Evolutionary conservation across 805 yeast genomes (phyloP).

Genomic region (Deakozyma indianensis): DNA sequence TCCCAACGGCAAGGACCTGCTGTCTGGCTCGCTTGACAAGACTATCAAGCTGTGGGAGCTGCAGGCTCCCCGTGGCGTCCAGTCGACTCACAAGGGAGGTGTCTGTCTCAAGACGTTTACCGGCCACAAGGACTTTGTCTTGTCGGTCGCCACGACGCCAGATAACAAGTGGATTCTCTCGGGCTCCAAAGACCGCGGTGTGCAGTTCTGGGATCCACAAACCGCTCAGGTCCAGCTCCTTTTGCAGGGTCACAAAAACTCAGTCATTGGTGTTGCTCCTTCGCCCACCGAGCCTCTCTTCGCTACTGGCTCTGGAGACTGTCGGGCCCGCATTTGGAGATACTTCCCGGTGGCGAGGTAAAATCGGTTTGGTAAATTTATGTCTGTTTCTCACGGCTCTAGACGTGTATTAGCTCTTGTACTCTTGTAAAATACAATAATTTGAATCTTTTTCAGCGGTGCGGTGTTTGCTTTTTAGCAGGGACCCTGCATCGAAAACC

Average conservation of each 20-base stretch:
- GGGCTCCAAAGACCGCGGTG: slow-evolving; percentile 95
- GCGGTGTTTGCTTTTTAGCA: too few species aligned
- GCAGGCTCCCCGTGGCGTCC: slow-evolving; percentile 32
- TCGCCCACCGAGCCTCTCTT: slow-evolving; percentile 77
- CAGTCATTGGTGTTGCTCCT: slow-evolving; percentile 89
- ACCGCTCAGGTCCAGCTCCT: slow-evolving; percentile 85
- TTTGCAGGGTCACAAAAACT: slow-evolving; percentile 94
- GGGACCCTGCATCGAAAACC: too few species aligned
- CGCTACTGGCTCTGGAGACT: slow-evolving; percentile 97
- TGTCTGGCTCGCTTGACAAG: slow-evolving; percentile 89
- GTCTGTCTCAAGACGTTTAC: slow-evolving; percentile 80
- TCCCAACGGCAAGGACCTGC: slow-evolving; percentile 80
- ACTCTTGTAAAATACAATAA: too few species aligned
- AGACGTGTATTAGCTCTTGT: too few species aligned
- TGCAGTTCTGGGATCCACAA: slow-evolving; percentile 87
- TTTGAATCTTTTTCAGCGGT: neutral
- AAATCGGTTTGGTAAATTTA: neutral
- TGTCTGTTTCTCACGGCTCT: neutral
- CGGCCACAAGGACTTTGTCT: slow-evolving; percentile 93
- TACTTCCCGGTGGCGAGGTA: slow-evolving; percentile 18
- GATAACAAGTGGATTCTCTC: slow-evolving; percentile 82
- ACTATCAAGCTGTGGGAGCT: slow-evolving; percentile 94
- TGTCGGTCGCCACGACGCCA: slow-evolving; percentile 88
- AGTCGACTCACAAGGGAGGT: slow-evolving; percentile 24
- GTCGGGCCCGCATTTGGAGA: slow-evolving; percentile 94